These are phyloP conservation scores for Amorphotheca resinae DNA, from an alignment of 495 filamentous ascomycete genomes.

Conservation along the genomic window DNA sequence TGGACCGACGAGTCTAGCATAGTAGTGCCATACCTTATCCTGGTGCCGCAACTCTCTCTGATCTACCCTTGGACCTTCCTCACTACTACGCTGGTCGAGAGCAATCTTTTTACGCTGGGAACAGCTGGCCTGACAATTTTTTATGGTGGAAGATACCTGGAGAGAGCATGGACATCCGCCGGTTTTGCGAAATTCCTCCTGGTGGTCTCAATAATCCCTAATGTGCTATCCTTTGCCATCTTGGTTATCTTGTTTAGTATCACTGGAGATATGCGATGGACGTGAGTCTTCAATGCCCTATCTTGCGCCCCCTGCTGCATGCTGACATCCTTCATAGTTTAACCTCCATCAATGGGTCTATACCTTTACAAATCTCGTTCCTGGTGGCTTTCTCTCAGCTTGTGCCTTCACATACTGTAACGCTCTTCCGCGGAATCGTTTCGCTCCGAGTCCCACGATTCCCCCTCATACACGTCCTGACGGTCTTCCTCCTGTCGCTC, in stretches of 20 bases:
- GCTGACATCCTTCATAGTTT: slow-evolving; percentile 33
- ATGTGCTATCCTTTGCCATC: slow-evolving; percentile 56
- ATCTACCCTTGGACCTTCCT: slow-evolving; percentile 89
- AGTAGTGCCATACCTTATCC: slow-evolving; percentile 71
- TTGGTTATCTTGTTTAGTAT: slow-evolving; percentile 62
- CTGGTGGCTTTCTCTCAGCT: slow-evolving; percentile 97
- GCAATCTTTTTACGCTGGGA: slow-evolving; percentile 77
- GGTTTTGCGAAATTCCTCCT: slow-evolving; percentile 89
- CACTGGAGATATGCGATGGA: slow-evolving; percentile 50
- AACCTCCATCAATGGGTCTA: slow-evolving; percentile 73
- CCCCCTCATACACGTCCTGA: slow-evolving; percentile 71
- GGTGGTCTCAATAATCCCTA: slow-evolving; percentile 66
- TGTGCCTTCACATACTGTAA: slow-evolving; percentile 94
- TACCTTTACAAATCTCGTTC: slow-evolving; percentile 84
- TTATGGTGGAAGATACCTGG: slow-evolving; percentile 89
- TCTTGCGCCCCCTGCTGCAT: neutral
- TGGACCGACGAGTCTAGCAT: slow-evolving; percentile 38
- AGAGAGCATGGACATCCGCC: slow-evolving; percentile 87
- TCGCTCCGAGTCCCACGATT: slow-evolving; percentile 86
- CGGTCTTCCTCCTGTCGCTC: slow-evolving; percentile 63
- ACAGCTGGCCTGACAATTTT: slow-evolving; percentile 74
- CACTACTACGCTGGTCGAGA: slow-evolving; percentile 79
- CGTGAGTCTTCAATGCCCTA: slow-evolving; percentile 40
- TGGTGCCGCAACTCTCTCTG: slow-evolving; percentile 71
- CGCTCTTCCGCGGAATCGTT: slow-evolving; percentile 72